Evolutionary conservation across 2,329 filamentous ascomycete species (phyloP).

Genomic region (Fusarium incarnatum): DNA sequence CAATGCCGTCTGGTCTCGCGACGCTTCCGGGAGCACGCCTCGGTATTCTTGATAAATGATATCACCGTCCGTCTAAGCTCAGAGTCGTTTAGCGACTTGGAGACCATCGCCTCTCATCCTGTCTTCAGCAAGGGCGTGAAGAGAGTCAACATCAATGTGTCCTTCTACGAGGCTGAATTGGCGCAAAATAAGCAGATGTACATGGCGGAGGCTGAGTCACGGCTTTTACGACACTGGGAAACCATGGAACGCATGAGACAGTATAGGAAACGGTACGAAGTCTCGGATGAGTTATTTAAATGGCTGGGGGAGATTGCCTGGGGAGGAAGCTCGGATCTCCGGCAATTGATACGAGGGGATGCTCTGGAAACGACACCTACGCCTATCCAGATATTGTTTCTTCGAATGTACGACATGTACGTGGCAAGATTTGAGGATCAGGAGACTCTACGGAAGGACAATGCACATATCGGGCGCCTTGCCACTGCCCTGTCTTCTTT

Average conservation of each 20-base stretch:
- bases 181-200: neutral
- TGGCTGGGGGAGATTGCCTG: neutral
- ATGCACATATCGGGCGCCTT: slow-evolving; percentile 2
- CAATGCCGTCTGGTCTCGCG: slow-evolving; percentile 3
- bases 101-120: neutral
- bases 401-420: neutral
- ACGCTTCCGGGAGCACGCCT: neutral
- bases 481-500: neutral
- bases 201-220: neutral
- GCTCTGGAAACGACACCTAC: neutral
- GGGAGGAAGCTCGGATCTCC: neutral
- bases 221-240: slow-evolving; percentile 6
- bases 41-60: neutral
- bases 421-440: neutral
- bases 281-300: neutral
- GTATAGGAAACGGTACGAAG: neutral
- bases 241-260: neutral
- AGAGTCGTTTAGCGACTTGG: neutral
- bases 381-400: slow-evolving; percentile 2
- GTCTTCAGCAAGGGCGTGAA: neutral
- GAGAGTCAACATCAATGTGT: neutral
- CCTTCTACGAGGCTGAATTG: slow-evolving; percentile 1
- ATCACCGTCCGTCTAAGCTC: neutral
- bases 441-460: neutral
- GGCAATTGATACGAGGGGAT: neutral